Percentiles rank a stretch among this genome's conserved stretches.
Conservation (phyloP, 2,329 filamentous ascomycete species). For the Arthrocladium fulminans region DNA sequence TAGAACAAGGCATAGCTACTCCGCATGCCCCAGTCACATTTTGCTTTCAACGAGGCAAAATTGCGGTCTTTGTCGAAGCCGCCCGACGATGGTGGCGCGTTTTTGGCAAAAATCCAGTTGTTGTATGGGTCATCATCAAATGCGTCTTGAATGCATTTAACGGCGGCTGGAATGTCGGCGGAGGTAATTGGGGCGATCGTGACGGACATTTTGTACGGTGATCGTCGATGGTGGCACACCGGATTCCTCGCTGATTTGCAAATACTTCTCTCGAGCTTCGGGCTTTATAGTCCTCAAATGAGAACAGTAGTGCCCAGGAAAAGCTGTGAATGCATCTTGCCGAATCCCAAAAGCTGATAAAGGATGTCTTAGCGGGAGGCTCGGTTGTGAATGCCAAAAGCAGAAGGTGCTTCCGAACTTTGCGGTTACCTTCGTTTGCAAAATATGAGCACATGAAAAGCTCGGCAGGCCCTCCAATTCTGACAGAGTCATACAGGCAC, state of each 20-base stretch:
- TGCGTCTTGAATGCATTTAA: conserved; percentile 57
- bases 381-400: background rate
- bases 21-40: conserved; percentile 62
- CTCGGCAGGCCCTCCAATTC: too few relatives aligned
- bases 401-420: background rate
- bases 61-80: conserved; percentile 55
- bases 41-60: conserved; percentile 52
- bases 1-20: conserved; percentile 54
- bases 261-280: too few relatives aligned
- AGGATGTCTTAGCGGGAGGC: background rate
- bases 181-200: conserved; percentile 48
- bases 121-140: conserved; percentile 61
- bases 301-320: background rate
- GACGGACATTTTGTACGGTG: conserved; percentile 39
- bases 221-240: background rate
- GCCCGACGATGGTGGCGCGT: background rate
- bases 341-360: background rate
- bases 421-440: too few relatives aligned
- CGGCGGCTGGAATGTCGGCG: conserved; percentile 54
- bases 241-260: too few relatives aligned
- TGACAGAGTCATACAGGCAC: too few relatives aligned
- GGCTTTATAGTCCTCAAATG: background rate
- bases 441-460: too few relatives aligned
- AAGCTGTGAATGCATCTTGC: background rate
- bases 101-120: conserved; percentile 52